Base-by-base conservation (phyloP, 2,329 filamentous ascomycete species). In the Aspergillus pseudonomiae region DNA sequence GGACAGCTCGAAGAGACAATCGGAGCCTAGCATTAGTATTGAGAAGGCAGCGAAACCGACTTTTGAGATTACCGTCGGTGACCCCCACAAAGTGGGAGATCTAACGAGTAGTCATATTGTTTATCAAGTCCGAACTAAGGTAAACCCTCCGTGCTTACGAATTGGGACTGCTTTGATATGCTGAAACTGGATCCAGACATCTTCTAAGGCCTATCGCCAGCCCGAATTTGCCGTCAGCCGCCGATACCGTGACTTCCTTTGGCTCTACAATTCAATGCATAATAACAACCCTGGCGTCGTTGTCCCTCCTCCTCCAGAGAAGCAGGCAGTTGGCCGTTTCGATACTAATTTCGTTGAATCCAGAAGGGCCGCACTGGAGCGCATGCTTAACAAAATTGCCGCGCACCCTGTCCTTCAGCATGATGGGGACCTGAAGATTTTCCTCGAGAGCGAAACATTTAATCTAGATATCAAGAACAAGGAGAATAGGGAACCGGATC, bases 381-480 rank as follows among this genome's bases (percentile, higher is more conserved):
- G 95, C 76, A 99, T 99, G 95, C 83, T 97, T 60, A 98, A 97
- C 86, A 98, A 97, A 83, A 95, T 89, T 64, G 93, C 94, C 3
- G 87, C 89, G 12, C 95, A 99, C 77, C 90, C 93, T 9, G 91
- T 93, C 39, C 83, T 99, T 68, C 95, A 98, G 75, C 92, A 97
- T 72, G 95, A 99, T 74, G 89, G 87, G 6, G 95, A 99, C 74
- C 80, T 99, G 66, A 99, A 99, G 82, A 88, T 98, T 6, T 99
- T 99, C 79, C 83, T 99, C 16, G 95, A 99, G 79, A 98, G 94
- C 75, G 95, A 99, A 72, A 85, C 93, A 0, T 97, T 99, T 82
- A 97, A 93, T 73, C 87, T 97, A 43, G 95, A 99, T 73, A 89
- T 99, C 74, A 99, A 98, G 83, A 95, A 99, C 81, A 97, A 97